These are phyloP conservation scores for Nicotiana sylvestris DNA, from an alignment of 257 asterid genomes.

Conservation along the genomic window DNA sequence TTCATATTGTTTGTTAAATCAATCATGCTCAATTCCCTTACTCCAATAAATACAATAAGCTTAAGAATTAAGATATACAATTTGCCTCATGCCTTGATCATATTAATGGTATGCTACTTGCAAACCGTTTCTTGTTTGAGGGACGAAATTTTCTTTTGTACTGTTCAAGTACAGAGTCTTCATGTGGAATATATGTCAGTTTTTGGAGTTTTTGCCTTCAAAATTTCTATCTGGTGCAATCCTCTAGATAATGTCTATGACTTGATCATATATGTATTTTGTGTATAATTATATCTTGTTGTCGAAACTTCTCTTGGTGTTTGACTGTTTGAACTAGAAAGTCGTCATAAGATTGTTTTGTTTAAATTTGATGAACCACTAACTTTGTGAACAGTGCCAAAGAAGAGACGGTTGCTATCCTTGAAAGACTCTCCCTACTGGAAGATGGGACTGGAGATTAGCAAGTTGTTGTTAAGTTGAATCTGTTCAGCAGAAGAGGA, in stretches of 20 bases:
- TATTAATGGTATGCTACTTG: no score
- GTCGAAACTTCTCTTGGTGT: neutral
- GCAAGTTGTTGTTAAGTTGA: neutral
- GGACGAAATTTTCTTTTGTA: neutral
- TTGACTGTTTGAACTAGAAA: neutral
- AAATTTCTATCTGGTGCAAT: no score
- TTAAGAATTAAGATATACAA: no score
- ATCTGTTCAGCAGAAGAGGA: neutral
- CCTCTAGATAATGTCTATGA: neutral
- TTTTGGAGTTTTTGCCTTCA: no score
- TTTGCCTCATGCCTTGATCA: no score
- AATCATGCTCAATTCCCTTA: neutral
- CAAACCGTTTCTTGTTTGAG: neutral
- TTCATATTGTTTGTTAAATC: neutral
- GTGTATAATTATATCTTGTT: neutral
- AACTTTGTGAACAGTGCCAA: slow-evolving; percentile 40
- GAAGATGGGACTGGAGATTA: slow-evolving; percentile 33
- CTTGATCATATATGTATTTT: neutral
- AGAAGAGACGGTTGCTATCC: slow-evolving; percentile 58
- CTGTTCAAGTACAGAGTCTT: no score
- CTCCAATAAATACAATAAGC: neutral
- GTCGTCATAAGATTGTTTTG: neutral
- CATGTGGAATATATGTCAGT: no score
- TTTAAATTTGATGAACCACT: neutral
- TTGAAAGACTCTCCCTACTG: slow-evolving; percentile 40